phyloP scores from a whole-genome alignment of 345 rosid species.

The Triadica sebifera region DNA sequence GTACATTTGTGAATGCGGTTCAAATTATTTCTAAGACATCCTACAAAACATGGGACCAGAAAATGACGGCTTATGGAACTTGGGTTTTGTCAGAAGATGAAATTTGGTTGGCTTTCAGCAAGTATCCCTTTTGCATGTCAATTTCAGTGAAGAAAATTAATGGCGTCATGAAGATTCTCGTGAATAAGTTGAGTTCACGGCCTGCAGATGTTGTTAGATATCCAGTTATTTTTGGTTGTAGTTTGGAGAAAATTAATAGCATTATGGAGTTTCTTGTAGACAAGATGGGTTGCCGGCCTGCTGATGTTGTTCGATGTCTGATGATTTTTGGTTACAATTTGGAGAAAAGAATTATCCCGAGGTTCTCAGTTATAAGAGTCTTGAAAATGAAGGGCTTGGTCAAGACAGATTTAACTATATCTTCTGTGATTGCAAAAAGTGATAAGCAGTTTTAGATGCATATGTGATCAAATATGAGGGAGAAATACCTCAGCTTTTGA shows the following conservation, averaged over 20 bases:
- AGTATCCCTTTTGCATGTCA: too few relatives aligned
- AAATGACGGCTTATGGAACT: conserved; percentile 14
- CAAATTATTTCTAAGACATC: conserved; percentile 2
- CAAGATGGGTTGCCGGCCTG: background rate
- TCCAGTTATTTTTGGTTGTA: background rate
- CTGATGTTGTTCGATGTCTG: background rate
- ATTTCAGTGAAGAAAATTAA: background rate
- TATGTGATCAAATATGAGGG: background rate
- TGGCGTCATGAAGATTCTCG: background rate
- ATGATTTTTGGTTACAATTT: background rate
- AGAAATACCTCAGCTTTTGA: background rate
- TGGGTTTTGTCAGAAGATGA: conserved; percentile 36
- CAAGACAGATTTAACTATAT: background rate
- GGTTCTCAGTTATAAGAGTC: background rate
- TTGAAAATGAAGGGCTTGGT: background rate
- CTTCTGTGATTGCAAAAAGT: background rate
- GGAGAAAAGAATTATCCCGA: conserved; percentile 10
- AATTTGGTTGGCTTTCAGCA: background rate
- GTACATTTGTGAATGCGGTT: conserved; percentile 30
- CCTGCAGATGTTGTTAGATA: background rate
- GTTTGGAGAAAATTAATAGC: background rate
- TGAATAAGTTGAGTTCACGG: background rate
- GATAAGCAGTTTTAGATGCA: background rate
- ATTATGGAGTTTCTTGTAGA: conserved; percentile 10
- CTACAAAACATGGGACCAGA: conserved; percentile 19